These are phyloP conservation scores for Daldinia decipiens DNA, from an alignment of 495 filamentous ascomycete genomes.

Conservation along the genomic window DNA sequence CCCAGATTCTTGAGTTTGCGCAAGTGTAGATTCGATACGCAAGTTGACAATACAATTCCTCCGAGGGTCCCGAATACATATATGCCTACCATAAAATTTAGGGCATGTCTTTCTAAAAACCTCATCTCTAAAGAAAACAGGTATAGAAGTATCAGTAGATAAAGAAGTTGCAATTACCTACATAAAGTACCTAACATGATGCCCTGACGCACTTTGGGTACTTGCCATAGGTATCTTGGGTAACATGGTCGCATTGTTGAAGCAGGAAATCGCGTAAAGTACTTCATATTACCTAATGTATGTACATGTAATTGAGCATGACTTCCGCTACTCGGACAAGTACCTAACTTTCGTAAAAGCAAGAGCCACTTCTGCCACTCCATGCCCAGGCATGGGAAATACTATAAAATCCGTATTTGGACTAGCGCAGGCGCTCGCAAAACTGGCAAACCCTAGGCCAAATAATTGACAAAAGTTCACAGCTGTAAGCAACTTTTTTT, in stretches of 20 bases:
- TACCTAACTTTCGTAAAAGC: background rate
- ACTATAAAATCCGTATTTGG: conserved; percentile 35
- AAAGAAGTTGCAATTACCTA: too few species aligned
- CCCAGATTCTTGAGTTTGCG: background rate
- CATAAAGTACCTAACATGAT: too few species aligned
- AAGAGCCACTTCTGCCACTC: background rate
- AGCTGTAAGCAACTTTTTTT: conserved; percentile 38
- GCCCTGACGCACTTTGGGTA: too few species aligned
- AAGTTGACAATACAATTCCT: conserved; percentile 2
- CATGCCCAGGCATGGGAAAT: conserved; percentile 1
- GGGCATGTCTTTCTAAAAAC: background rate
- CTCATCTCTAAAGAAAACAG: background rate
- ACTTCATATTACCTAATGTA: background rate
- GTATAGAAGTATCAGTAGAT: background rate
- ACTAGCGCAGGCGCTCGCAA: conserved; percentile 26
- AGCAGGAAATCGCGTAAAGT: too few species aligned
- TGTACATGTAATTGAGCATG: background rate
- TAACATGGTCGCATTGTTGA: too few species aligned
- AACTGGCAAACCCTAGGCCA: conserved; percentile 36
- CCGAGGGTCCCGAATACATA: conserved; percentile 7
- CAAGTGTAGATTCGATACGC: conserved; percentile 5
- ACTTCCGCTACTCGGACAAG: too few species aligned
- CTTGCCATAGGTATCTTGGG: too few species aligned
- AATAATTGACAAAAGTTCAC: conserved; percentile 40
- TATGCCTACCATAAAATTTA: background rate